These are phyloP conservation scores for Wilcoxina mikolae DNA, from an alignment of 495 filamentous ascomycete species.

Conservation along the genomic window DNA sequence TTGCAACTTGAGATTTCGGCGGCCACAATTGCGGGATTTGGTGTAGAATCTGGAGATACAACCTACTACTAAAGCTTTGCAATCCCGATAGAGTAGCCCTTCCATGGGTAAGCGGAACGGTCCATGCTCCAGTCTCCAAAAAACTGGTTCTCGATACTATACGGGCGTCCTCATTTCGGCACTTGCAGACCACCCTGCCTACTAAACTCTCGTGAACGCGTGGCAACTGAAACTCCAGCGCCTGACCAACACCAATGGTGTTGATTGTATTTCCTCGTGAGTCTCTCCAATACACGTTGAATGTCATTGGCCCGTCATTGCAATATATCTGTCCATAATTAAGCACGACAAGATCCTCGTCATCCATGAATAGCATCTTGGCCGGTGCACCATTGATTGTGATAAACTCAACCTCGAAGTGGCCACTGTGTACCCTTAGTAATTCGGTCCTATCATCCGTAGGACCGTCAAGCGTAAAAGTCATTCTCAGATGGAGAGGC, in stretches of 20 bases:
- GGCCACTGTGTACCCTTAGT: neutral
- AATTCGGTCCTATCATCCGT: neutral
- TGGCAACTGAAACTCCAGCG: slow-evolving; percentile 19
- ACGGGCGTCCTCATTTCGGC: slow-evolving; percentile 1
- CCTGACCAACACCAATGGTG: slow-evolving; percentile 4
- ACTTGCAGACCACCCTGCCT: slow-evolving; percentile 17
- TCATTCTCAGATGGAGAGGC: neutral
- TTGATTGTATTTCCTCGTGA: neutral
- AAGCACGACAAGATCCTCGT: slow-evolving; percentile 1
- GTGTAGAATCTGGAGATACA: neutral
- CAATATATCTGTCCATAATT: slow-evolving; percentile 1
- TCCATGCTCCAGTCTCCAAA: neutral
- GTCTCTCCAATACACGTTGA: neutral
- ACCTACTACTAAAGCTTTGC: neutral
- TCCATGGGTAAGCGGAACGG: neutral
- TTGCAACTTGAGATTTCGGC: neutral
- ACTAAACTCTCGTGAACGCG: slow-evolving; percentile 9
- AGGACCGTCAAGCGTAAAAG: neutral
- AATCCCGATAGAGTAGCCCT: slow-evolving; percentile 1
- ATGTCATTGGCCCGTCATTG: neutral
- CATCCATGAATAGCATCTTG: slow-evolving; percentile 1
- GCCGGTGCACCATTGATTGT: slow-evolving; percentile 2
- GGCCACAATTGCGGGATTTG: neutral
- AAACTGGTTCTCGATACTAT: neutral
- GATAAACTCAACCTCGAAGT: slow-evolving; percentile 1